Evolutionary conservation across 2,329 filamentous ascomycete species (phyloP).

Genomic region (Fusarium secorum): DNA sequence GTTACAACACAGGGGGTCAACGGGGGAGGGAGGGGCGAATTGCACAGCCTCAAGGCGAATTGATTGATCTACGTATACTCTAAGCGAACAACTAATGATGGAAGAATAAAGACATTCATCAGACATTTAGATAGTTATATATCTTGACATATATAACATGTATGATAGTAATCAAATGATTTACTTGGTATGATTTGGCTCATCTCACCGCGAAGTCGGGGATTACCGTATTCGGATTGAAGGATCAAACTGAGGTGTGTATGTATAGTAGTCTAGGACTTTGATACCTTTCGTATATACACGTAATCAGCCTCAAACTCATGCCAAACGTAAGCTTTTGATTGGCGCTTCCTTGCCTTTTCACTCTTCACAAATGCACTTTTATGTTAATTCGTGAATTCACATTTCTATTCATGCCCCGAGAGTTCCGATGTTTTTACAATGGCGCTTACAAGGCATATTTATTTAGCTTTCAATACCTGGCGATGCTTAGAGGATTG

Average conservation of each 20-base stretch:
- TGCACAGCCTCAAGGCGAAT: slow-evolving; percentile 17
- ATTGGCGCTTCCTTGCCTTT: neutral
- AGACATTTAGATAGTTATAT: neutral
- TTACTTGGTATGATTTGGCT: neutral
- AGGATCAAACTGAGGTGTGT: neutral
- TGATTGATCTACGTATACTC: slow-evolving; percentile 4
- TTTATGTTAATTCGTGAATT: neutral
- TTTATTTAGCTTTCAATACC: neutral
- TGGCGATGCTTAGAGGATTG: neutral
- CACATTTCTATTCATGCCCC: neutral
- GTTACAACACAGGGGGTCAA: neutral
- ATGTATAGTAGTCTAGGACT: neutral
- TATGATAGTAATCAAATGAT: rapidly evolving
- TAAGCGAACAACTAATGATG: neutral
- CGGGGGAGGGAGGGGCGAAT: neutral
- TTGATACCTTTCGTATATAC: neutral
- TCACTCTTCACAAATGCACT: neutral
- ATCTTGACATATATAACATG: rapidly evolving
- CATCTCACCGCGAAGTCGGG: neutral
- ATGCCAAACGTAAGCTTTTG: neutral
- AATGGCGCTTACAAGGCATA: neutral
- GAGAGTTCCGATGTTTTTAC: neutral
- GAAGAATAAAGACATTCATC: neutral
- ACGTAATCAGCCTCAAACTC: slow-evolving; percentile 10
- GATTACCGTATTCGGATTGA: slow-evolving; percentile 12